Evolutionary conservation across 2,329 filamentous ascomycete species (phyloP).

Genomic region (Thielaviopsis musarum): DNA sequence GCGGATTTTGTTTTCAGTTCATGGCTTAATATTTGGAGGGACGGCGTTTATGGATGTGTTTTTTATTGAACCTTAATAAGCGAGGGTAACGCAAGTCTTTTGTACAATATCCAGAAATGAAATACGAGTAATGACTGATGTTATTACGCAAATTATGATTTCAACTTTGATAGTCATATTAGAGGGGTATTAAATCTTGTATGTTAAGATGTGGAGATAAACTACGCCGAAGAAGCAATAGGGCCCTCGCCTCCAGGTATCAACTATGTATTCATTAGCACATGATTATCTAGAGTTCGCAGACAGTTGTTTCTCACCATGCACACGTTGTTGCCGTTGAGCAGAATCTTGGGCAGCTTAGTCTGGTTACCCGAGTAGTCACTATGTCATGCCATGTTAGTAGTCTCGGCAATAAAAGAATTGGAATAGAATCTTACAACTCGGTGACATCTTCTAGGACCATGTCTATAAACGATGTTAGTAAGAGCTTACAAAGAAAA

Average conservation of each 20-base stretch:
- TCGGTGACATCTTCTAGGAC: slow-evolving; percentile 94
- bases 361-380: slow-evolving; percentile 80
- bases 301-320: slow-evolving; percentile 50
- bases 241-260: slow-evolving; percentile 67
- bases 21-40: background rate
- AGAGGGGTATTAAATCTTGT: background rate
- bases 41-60: background rate
- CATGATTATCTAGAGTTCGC: background rate
- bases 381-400: slow-evolving; percentile 28
- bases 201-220: background rate
- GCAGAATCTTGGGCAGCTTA: slow-evolving; percentile 81
- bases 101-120: background rate
- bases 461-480: slow-evolving; percentile 53
- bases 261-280: slow-evolving; percentile 32
- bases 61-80: background rate
- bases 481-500: background rate
- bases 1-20: background rate
- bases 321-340: slow-evolving; percentile 98
- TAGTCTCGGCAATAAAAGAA: background rate
- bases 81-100: background rate
- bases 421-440: slow-evolving; percentile 43
- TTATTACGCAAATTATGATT: background rate
- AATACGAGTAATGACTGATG: background rate
- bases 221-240: slow-evolving; percentile 18
- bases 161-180: background rate